Percentiles rank a stretch among this genome's conserved stretches.
phyloP scores from a whole-genome alignment of 805 yeast species.

The Pichia gijzeniarum region DNA sequence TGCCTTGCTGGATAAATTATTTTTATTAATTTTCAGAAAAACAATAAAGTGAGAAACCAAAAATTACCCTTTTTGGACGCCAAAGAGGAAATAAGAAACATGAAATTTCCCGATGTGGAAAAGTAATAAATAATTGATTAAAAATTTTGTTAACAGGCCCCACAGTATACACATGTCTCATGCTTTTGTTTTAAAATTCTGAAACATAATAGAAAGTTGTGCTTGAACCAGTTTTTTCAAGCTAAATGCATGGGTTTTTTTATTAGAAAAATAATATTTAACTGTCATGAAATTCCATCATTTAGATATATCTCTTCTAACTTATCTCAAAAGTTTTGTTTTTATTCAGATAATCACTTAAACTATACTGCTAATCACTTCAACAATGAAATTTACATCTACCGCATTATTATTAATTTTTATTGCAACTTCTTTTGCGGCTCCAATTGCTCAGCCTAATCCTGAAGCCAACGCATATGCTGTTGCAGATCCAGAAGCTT shows the following conservation, averaged over 20 bases:
- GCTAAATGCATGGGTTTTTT: too few species aligned
- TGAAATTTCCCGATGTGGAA: neutral
- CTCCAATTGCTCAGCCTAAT: constrained; percentile 9
- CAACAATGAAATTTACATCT: constrained; percentile 7
- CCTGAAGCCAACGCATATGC: constrained; percentile 3
- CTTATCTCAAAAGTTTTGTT: neutral
- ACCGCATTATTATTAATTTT: constrained; percentile 1
- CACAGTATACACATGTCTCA: too few species aligned
- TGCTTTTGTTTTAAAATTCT: neutral
- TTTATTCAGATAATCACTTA: neutral
- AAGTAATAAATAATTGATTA: neutral
- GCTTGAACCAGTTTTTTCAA: too few species aligned
- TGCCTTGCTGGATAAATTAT: too few species aligned
- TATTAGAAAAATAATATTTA: too few species aligned
- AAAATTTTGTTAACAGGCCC: too few species aligned
- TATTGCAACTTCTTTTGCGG: constrained; percentile 6
- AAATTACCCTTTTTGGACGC: constrained; percentile 1
- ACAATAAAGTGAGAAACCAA: neutral
- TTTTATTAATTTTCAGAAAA: too few species aligned
- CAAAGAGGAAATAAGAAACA: constrained; percentile 2
- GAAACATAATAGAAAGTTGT: neutral
- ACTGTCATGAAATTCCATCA: too few species aligned
- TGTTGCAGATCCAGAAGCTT: constrained; percentile 8
- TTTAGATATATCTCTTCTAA: too few species aligned
- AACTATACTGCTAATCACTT: neutral